A percentile compares a stretch with the other conserved stretches of the same genome.
Conservation (phyloP, 192 early-diverging fungal species). For the Coemansia furcata region DNA sequence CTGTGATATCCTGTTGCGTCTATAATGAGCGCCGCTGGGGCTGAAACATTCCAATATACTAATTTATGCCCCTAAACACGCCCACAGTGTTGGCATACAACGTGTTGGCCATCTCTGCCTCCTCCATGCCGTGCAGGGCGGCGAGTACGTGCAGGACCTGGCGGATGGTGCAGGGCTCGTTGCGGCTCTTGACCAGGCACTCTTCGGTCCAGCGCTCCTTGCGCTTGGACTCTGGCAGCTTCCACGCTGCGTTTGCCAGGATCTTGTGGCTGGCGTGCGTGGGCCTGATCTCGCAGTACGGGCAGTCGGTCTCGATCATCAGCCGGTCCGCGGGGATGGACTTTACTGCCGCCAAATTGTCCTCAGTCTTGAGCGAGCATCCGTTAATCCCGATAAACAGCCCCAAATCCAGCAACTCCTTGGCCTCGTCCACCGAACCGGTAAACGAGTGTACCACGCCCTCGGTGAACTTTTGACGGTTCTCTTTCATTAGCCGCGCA, state of each 20-base stretch:
- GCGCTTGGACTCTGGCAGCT: constrained; percentile 57
- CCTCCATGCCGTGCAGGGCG: constrained; percentile 54
- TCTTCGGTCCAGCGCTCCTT: constrained; percentile 63
- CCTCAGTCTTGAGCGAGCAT: constrained; percentile 87
- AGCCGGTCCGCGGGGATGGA: constrained; percentile 75
- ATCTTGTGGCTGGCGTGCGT: constrained; percentile 78
- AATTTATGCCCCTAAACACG: constrained; percentile 56
- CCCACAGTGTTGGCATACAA: constrained; percentile 65
- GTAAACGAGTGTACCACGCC: constrained; percentile 89
- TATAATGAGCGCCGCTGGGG: constrained; percentile 51
- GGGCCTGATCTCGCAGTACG: constrained; percentile 88
- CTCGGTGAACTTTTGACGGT: constrained; percentile 60
- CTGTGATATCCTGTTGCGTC: constrained; percentile 46
- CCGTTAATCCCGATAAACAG: constrained; percentile 96
- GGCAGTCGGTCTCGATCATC: constrained; percentile 93
- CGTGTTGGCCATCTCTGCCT: constrained; percentile 56
- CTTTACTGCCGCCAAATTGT: constrained; percentile 72
- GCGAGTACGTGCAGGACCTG: constrained; percentile 71
- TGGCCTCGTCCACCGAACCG: constrained; percentile 65
- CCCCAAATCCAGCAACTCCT: constrained; percentile 61
- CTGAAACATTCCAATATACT: constrained; percentile 3
- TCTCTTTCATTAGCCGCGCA: constrained; percentile 57
- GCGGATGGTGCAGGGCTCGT: constrained; percentile 81
- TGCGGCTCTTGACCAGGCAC: constrained; percentile 74
- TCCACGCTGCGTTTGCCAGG: constrained; percentile 42